Evolutionary conservation across 805 yeast genomes (phyloP).

Genomic region (Lachancea nothofagi): DNA sequence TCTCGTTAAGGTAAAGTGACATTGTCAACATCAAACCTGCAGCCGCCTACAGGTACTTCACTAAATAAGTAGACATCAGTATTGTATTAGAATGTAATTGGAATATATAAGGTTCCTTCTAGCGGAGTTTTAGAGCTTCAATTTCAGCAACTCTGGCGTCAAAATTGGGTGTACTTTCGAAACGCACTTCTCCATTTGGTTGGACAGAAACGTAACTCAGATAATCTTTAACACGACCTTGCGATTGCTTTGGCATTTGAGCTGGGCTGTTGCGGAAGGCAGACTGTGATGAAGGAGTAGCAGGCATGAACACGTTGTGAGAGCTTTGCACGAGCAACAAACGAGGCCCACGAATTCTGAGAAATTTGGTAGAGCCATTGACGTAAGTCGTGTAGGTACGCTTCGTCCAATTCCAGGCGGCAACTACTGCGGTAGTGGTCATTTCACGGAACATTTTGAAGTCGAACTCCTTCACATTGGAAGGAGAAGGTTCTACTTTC

Average conservation of each 20-base stretch:
- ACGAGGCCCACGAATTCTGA: constrained; percentile 33
- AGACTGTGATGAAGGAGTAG: constrained; percentile 3
- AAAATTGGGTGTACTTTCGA: constrained; percentile 22
- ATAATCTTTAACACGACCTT: constrained; percentile 16
- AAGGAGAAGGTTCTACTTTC: not conserved
- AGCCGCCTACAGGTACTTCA: not conserved
- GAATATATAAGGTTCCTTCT: not conserved
- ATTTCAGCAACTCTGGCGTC: constrained; percentile 9
- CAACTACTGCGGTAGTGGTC: constrained; percentile 8
- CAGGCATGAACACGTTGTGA: constrained; percentile 18
- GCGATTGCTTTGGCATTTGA: not conserved
- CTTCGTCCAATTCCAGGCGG: constrained; percentile 13
- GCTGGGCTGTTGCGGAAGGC: not conserved
- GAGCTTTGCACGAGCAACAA: constrained; percentile 30
- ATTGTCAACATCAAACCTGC: not conserved
- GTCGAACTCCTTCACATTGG: constrained; percentile 14
- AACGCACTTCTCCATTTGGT: constrained; percentile 19
- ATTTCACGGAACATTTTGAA: constrained; percentile 15
- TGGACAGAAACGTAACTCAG: constrained; percentile 23
- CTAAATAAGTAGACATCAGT: not conserved
- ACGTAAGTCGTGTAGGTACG: constrained; percentile 12
- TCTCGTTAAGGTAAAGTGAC: not conserved
- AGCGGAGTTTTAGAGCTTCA: constrained; percentile 7
- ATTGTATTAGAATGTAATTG: too few species aligned
- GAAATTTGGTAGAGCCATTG: constrained; percentile 23